These are phyloP conservation scores for Torrubiella hemipterigena DNA, from an alignment of 2,329 filamentous ascomycete species.

Conservation along the genomic window DNA sequence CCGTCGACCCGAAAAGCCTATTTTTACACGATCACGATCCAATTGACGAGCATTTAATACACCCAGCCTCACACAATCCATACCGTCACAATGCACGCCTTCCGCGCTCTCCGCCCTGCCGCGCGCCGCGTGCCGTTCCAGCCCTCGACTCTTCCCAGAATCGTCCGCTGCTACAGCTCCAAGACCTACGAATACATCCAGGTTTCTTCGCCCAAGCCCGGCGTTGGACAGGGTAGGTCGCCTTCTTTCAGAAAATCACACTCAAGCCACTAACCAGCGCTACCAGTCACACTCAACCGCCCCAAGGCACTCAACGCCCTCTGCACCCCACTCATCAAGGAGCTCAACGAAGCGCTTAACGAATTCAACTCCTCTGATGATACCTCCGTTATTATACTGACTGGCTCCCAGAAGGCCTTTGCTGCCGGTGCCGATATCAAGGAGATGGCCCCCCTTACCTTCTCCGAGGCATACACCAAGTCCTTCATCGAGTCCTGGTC, in stretches of 20 bases:
- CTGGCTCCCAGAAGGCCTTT: constrained; percentile 81
- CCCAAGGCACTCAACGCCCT: constrained; percentile 94
- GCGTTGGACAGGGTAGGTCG: constrained; percentile 70
- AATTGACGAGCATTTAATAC: too few relatives aligned
- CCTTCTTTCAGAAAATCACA: constrained; percentile 2
- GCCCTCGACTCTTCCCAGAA: constrained; percentile 41
- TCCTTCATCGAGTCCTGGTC: constrained; percentile 98
- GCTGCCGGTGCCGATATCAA: constrained; percentile 97
- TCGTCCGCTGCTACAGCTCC: constrained; percentile 41
- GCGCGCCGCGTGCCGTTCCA: constrained; percentile 36
- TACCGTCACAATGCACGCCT: constrained; percentile 31
- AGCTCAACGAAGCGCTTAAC: constrained; percentile 70
- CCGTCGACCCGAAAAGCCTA: too few relatives aligned
- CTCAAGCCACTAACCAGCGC: constrained; percentile 2
- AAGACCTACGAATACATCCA: constrained; percentile 68
- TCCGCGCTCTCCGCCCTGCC: constrained; percentile 48
- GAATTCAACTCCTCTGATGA: constrained; percentile 57
- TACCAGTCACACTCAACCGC: constrained; percentile 76
- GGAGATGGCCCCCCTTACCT: constrained; percentile 91
- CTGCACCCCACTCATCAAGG: constrained; percentile 77
- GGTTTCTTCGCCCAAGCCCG: constrained; percentile 72
- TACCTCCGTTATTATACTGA: constrained; percentile 70
- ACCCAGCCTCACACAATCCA: not conserved
- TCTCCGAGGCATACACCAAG: constrained; percentile 72
- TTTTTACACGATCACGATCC: too few relatives aligned